Evolutionary conservation across 352 stramenopile species (phyloP).

Genomic region (Phytophthora rubi): DNA sequence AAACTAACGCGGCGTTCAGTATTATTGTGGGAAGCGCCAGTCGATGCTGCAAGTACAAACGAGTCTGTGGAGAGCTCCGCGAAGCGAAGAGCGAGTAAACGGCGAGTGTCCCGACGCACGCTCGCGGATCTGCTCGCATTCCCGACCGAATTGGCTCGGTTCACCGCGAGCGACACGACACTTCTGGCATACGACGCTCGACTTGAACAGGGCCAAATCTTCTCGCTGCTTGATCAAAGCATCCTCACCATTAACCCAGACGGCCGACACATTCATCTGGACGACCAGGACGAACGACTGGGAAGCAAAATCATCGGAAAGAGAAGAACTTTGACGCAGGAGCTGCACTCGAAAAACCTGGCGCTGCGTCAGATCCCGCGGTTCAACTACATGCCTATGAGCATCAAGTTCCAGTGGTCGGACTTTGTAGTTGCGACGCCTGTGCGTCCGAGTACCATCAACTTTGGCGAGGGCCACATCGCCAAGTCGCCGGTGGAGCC

Average conservation of each 20-base stretch:
- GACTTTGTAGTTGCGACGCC: conserved; percentile 74
- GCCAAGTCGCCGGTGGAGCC: conserved; percentile 55
- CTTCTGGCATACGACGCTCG: conserved; percentile 64
- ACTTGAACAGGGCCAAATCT: conserved; percentile 58
- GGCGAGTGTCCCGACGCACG: conserved; percentile 36
- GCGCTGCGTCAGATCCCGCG: conserved; percentile 60
- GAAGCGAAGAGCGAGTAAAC: conserved; percentile 36
- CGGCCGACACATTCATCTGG: conserved; percentile 52
- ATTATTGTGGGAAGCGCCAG: conserved; percentile 27
- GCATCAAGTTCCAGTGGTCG: conserved; percentile 78
- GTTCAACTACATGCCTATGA: conserved; percentile 71
- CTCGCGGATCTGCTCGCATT: conserved; percentile 31
- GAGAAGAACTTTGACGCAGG: conserved; percentile 66
- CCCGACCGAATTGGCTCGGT: conserved; percentile 36
- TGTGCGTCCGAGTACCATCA: conserved; percentile 32
- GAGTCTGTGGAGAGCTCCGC: conserved; percentile 33
- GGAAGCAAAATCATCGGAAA: conserved; percentile 58
- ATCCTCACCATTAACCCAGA: conserved; percentile 63
- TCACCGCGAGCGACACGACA: conserved; percentile 40
- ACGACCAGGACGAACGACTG: conserved; percentile 48
- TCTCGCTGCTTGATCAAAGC: conserved; percentile 55
- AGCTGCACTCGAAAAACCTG: conserved; percentile 66
- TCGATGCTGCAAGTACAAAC: conserved; percentile 23
- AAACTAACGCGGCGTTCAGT: conserved; percentile 21
- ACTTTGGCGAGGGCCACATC: conserved; percentile 17